Conservation (phyloP, 306 rosid genomes). For the Glycine soja region DNA sequence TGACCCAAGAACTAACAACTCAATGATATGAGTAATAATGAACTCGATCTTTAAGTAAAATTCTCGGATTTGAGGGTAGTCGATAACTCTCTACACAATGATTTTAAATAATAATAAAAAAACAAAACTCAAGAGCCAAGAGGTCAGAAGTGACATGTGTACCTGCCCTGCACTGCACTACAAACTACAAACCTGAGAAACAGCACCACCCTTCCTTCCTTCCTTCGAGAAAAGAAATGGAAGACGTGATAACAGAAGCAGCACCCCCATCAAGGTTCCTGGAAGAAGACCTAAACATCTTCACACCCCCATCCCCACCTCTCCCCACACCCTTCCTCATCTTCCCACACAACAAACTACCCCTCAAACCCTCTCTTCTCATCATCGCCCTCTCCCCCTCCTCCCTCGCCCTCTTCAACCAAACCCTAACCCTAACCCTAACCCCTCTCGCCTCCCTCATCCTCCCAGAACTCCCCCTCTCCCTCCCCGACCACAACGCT, state of each 20-base stretch:
- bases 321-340: conserved; percentile 74
- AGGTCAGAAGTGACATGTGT: too few species aligned
- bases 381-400: conserved; percentile 71
- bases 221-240: conserved; percentile 53
- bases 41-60: too few species aligned
- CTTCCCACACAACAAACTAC: conserved; percentile 54
- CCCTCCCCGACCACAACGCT: conserved; percentile 58
- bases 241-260: conserved; percentile 80
- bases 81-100: too few species aligned
- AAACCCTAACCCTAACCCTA: conserved; percentile 28
- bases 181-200: too few species aligned
- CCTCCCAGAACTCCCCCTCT: conserved; percentile 72
- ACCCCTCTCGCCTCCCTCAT: conserved; percentile 67
- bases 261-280: conserved; percentile 85
- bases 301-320: conserved; percentile 63
- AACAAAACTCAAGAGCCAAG: too few species aligned
- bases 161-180: too few species aligned
- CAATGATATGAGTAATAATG: too few species aligned
- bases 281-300: conserved; percentile 84
- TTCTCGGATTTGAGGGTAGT: too few species aligned
- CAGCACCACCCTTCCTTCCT: too few species aligned
- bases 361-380: conserved; percentile 76
- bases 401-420: conserved; percentile 66
- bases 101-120: too few species aligned
- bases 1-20: too few species aligned